These are phyloP conservation scores for Penicillium manginii DNA, from an alignment of 495 filamentous ascomycete species.

Conservation along the genomic window DNA sequence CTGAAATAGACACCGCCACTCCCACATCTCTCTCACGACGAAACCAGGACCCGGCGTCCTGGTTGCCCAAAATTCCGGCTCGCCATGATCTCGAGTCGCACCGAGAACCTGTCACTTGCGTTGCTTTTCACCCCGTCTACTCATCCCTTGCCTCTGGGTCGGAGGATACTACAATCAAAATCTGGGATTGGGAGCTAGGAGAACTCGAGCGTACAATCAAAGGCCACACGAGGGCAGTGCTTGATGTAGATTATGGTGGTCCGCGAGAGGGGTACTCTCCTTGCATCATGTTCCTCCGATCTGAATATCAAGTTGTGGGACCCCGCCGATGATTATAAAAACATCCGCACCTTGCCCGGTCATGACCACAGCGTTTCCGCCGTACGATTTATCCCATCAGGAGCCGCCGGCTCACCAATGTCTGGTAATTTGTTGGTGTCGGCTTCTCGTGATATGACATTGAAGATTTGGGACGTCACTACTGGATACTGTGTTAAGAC, in stretches of 20 bases:
- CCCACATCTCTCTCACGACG: slow-evolving; percentile 76
- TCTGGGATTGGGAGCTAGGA: slow-evolving; percentile 98
- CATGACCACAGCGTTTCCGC: slow-evolving; percentile 94
- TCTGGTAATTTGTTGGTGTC: slow-evolving; percentile 76
- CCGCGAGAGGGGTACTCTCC: slow-evolving; percentile 80
- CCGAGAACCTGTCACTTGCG: slow-evolving; percentile 76
- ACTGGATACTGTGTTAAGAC: slow-evolving; percentile 76
- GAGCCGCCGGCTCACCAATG: slow-evolving; percentile 54
- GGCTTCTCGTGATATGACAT: slow-evolving; percentile 80
- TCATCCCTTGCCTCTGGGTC: slow-evolving; percentile 90
- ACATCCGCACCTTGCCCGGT: slow-evolving; percentile 88
- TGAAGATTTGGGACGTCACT: slow-evolving; percentile 90
- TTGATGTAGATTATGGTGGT: slow-evolving; percentile 91
- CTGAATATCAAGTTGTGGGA: slow-evolving; percentile 97
- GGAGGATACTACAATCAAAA: slow-evolving; percentile 92
- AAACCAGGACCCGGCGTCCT: slow-evolving; percentile 83
- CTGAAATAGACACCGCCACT: slow-evolving; percentile 83
- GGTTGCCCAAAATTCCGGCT: slow-evolving; percentile 77
- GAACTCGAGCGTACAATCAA: slow-evolving; percentile 92
- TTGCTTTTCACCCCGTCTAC: slow-evolving; percentile 95
- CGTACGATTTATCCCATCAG: slow-evolving; percentile 87
- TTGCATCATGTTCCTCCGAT: slow-evolving; percentile 89
- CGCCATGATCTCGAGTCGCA: slow-evolving; percentile 87
- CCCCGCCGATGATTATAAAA: slow-evolving; percentile 91
- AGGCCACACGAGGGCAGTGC: slow-evolving; percentile 86